These are phyloP conservation scores for Coemansia sp. DNA, from an alignment of 192 early-diverging fungal species.

Conservation along the genomic window DNA sequence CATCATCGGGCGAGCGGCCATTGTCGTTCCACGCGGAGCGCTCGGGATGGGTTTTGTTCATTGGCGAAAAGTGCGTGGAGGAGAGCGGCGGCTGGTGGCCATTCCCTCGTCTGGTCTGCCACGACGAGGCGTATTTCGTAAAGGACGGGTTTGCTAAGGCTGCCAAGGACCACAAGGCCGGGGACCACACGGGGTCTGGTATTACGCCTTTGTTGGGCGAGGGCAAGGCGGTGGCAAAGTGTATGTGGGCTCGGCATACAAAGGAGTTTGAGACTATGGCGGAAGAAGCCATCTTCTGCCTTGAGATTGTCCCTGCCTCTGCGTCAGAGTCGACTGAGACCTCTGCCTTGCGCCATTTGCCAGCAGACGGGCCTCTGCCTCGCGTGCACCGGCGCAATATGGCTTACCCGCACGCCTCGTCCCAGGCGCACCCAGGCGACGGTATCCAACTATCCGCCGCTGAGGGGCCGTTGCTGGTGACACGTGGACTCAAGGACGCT, in stretches of 20 bases:
- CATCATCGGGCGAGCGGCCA: slow-evolving; percentile 40
- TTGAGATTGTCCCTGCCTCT: slow-evolving; percentile 42
- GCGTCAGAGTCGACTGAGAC: slow-evolving; percentile 14
- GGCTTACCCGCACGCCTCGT: background rate
- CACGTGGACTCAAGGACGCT: slow-evolving; percentile 4
- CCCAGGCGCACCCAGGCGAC: slow-evolving; percentile 15
- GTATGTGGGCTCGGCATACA: slow-evolving; percentile 71
- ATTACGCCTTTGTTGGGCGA: slow-evolving; percentile 31
- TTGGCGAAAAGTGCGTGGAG: slow-evolving; percentile 56
- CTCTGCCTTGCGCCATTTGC: slow-evolving; percentile 6
- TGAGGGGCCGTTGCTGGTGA: background rate
- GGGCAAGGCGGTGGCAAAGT: slow-evolving; percentile 57
- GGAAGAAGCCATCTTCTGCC: slow-evolving; percentile 71
- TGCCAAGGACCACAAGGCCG: slow-evolving; percentile 55
- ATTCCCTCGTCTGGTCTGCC: slow-evolving; percentile 54
- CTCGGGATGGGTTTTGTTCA: slow-evolving; percentile 64
- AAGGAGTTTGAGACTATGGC: slow-evolving; percentile 62
- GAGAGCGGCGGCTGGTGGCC: slow-evolving; percentile 52
- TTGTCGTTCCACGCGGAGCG: slow-evolving; percentile 71
- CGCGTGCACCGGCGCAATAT: slow-evolving; percentile 1
- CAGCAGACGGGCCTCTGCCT: background rate
- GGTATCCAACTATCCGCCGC: background rate
- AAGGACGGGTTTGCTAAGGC: slow-evolving; percentile 65
- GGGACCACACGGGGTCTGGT: slow-evolving; percentile 22
- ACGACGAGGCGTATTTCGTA: slow-evolving; percentile 67